phyloP scores from a whole-genome alignment of 169 alveolate genomes.

The Plasmodium inui region DNA sequence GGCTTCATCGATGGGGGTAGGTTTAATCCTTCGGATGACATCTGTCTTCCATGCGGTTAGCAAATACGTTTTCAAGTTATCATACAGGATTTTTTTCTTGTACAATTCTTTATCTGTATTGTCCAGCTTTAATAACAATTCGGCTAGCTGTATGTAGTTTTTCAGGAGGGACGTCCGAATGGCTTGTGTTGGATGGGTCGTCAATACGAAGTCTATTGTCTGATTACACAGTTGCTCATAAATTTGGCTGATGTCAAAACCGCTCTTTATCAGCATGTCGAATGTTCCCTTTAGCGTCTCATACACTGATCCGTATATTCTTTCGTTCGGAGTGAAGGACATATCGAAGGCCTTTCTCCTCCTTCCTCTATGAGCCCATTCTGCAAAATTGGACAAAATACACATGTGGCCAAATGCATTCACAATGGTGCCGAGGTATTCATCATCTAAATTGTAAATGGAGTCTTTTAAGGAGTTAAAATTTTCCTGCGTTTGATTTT shows the following conservation, averaged over 20 bases:
- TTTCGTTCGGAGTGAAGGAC: conserved; percentile 63
- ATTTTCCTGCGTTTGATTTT: conserved; percentile 63
- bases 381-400: conserved; percentile 80
- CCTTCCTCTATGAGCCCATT: conserved; percentile 84
- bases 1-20: conserved; percentile 87
- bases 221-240: conserved; percentile 77
- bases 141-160: conserved; percentile 81
- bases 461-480: conserved; percentile 22
- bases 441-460: conserved; percentile 40
- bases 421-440: conserved; percentile 76
- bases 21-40: conserved; percentile 84
- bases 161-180: conserved; percentile 82
- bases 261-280: conserved; percentile 67
- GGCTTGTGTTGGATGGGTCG: conserved; percentile 89
- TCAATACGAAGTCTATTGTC: conserved; percentile 84
- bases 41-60: conserved; percentile 85
- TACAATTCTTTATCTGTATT: conserved; percentile 79
- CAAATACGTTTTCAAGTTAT: conserved; percentile 79
- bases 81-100: conserved; percentile 76
- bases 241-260: conserved; percentile 76
- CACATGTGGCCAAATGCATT: conserved; percentile 82
- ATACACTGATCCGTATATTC: conserved; percentile 62
- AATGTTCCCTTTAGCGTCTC: conserved; percentile 76
- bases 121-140: conserved; percentile 80
- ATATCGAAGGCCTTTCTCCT: conserved; percentile 78